Conservation (phyloP, 331 rosid genomes). For the Quercus tomentella region DNA sequence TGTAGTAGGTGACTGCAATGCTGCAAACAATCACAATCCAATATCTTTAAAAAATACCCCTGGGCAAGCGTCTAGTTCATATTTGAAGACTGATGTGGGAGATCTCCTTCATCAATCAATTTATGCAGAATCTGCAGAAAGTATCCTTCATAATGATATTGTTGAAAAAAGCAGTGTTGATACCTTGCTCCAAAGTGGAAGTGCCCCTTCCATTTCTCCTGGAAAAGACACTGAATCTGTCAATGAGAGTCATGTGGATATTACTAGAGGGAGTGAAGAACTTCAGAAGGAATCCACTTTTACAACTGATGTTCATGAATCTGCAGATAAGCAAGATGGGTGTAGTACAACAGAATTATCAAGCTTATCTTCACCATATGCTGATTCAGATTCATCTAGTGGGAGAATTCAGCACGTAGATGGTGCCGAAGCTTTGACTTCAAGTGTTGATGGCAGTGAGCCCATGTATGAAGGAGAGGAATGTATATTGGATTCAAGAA, state of each 20-base stretch:
- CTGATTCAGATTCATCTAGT: conserved; percentile 47
- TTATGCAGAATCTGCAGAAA: conserved; percentile 31
- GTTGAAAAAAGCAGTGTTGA: conserved; percentile 41
- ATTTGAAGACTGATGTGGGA: conserved; percentile 22
- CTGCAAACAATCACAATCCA: conserved; percentile 29
- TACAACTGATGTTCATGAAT: conserved; percentile 30
- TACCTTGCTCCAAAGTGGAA: conserved; percentile 32
- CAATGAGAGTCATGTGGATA: conserved; percentile 29
- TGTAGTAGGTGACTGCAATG: conserved; percentile 32
- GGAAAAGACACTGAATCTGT: conserved; percentile 25
- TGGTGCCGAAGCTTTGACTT: conserved; percentile 52
- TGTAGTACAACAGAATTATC: conserved; percentile 31
- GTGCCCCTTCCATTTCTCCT: conserved; percentile 31
- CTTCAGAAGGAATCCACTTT: conserved; percentile 26
- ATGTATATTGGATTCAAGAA: conserved; percentile 55
- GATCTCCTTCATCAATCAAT: conserved; percentile 32
- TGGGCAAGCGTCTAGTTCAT: conserved; percentile 29
- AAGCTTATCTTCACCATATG: conserved; percentile 35
- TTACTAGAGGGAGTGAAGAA: conserved; percentile 29
- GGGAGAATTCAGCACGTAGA: conserved; percentile 39
- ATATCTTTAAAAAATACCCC: conserved; percentile 28
- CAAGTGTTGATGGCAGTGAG: conserved; percentile 63
- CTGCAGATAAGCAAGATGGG: conserved; percentile 36
- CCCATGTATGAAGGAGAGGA: conserved; percentile 99
- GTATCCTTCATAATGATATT: conserved; percentile 23